Evolutionary conservation across 2,329 filamentous ascomycete genomes (phyloP).

Genomic region (Beauveria varroae): DNA sequence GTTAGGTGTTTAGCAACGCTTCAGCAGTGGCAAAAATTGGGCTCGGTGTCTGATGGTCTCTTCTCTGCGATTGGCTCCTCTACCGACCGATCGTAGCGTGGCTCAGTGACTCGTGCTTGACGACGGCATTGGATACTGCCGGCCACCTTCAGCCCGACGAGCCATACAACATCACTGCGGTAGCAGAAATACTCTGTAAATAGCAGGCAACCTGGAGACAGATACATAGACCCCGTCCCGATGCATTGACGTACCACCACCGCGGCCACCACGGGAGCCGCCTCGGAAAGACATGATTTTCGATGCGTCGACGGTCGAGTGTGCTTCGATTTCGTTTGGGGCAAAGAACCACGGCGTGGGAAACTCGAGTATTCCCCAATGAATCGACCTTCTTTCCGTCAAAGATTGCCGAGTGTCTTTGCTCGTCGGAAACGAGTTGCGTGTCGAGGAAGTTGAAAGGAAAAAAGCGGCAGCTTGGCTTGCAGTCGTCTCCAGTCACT

Average conservation of each 20-base stretch:
- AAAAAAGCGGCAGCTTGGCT: not conserved
- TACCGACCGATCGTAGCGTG: not conserved
- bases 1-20: slow-evolving; percentile 13
- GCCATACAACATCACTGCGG: not conserved
- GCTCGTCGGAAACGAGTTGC: not conserved
- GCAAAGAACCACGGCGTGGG: not conserved
- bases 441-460: not conserved
- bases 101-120: not conserved
- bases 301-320: slow-evolving; percentile 4
- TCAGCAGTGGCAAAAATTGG: not conserved
- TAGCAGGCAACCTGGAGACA: not conserved
- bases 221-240: not conserved
- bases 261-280: slow-evolving; percentile 27
- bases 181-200: not conserved
- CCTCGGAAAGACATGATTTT: slow-evolving; percentile 32
- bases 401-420: not conserved
- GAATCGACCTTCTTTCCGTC: not conserved
- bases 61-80: not conserved
- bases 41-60: not conserved
- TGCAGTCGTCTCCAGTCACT: slow-evolving; percentile 10
- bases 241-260: slow-evolving; percentile 24
- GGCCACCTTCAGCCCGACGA: not conserved
- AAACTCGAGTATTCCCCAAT: not conserved
- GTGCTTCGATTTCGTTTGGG: not conserved
- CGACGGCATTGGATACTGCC: not conserved